Evolutionary conservation across 371 early-diverging fungal species (phyloP).

Genomic region (Apophysomyces sp.): DNA sequence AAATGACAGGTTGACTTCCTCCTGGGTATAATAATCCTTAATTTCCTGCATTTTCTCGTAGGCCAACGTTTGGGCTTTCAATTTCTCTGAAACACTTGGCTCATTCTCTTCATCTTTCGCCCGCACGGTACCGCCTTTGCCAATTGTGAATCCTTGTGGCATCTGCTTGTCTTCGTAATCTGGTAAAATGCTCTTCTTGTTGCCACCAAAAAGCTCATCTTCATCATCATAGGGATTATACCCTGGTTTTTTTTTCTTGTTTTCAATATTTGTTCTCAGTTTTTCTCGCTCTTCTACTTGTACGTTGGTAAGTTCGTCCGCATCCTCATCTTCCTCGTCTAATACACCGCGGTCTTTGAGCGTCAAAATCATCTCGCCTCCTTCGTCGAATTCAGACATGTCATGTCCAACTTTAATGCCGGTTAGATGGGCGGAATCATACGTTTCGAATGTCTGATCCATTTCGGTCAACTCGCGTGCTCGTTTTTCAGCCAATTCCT

Average conservation of each 20-base stretch:
- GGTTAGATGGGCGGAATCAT: conserved; percentile 55
- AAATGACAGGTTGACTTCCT: conserved; percentile 76
- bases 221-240: conserved; percentile 86
- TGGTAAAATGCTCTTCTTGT: conserved; percentile 65
- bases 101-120: conserved; percentile 23
- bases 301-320: conserved; percentile 73
- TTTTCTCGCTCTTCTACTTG: conserved; percentile 71
- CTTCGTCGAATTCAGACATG: conserved; percentile 68
- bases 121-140: conserved; percentile 23
- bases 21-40: conserved; percentile 84
- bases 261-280: conserved; percentile 70
- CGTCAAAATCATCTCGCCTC: conserved; percentile 81
- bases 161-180: conserved; percentile 77
- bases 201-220: conserved; percentile 50
- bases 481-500: conserved; percentile 52
- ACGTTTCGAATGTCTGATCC: conserved; percentile 36
- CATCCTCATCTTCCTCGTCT: conserved; percentile 69
- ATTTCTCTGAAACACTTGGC: conserved; percentile 53
- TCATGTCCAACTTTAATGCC: conserved; percentile 83
- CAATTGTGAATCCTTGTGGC: conserved; percentile 48
- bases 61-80: conserved; percentile 63
- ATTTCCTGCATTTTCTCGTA: conserved; percentile 65
- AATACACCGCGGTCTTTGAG: conserved; percentile 82
- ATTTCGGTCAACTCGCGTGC: conserved; percentile 48
- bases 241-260: conserved; percentile 69